Evolutionary conservation across 208 protist genomes (phyloP), one percentile per base, ranked within the genome.

Genomic region (Trypanosoma platydactyli): DNA sequence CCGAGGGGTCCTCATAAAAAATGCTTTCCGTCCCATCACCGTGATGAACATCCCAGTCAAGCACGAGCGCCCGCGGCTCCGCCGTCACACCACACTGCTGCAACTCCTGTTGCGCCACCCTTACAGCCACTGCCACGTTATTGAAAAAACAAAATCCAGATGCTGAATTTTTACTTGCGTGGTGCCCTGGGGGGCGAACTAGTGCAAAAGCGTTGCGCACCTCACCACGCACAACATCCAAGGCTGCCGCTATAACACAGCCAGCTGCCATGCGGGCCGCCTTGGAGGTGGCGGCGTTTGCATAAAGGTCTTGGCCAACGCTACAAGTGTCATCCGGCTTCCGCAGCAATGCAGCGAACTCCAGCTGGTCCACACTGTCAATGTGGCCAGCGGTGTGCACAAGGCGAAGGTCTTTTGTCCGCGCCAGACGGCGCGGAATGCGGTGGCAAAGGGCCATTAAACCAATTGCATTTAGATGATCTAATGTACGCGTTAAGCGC

Each of bases 11-110:
- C 51, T 96, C 76, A 55, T 96, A 88, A 65, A 98, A 98, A 35
- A 97, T 89, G 52, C 76, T 84, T 72, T 98, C 94, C 18, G 93
- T 98, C 9, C 94, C 97, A 62, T 98, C 97, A 56, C 97, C 91
- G 79, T 99, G 95, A 50, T 98, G 95, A 11, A 98, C 90, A 65
- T 98, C 96, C 94, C 94, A 98, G 74, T 98, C 97, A 38, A 98
- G 22, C 40, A 98, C 95, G 1, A 98, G 58, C 20, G 97, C 81
- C 1, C 81, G 81, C 5, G 83, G 79, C 40, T n/a, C 51, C 13
- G 44, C 15, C 9, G 33, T 11, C 9, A 12, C 30, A 22, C 50
- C 53, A 16, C 35, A 20, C 41, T 61, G 35, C 22, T 18, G 30
- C 41, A 89, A 40, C 35, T 79, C 68, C 50, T 76, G 61, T 75